Base-by-base conservation (phyloP, 2,329 filamentous ascomycete species). In the Emydomyces testavorans region DNA sequence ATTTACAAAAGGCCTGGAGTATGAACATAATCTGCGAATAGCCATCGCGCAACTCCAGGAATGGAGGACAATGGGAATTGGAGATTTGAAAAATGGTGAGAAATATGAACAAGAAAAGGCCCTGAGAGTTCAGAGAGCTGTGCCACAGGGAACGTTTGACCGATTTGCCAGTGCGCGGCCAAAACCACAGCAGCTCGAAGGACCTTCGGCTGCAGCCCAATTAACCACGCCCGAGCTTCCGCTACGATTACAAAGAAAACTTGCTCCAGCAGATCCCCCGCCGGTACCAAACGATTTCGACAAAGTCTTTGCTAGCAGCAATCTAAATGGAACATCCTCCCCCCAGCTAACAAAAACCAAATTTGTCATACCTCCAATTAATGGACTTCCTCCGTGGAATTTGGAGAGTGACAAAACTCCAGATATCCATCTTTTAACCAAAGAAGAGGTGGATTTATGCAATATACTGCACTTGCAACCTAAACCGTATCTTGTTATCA, bases 401-500 rank as follows among this genome's bases (percentile, higher is more conserved):
- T 73, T 93, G 50, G 81, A 78, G 49, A 81, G 82, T 56, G 85
- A 94, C 48, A 83, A 79, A 29, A 80, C 85, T 0, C 62, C 69
- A 3, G 92, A 96, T 62, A 67, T 90, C 23, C 92, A 96, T 58
- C 77, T 98, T 0, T 71, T 98, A 36, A 86, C 84, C 0, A 75
- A 80, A 0, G 87, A 93, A 54, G 92, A 98, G 65, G 72, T 79
- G 3, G 86, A 94, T 59, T 71, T 98, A 0, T 98, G 92, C 69
- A 85, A 85, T 57, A 76, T 83, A 34, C 76, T 94, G 11, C 79
- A 88, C 35, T 70, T 98, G 45, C 84, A 92, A 65, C 92, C 92
- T 0, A 98, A 98, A 69, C 86, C 92, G 1, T 98, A 95, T 64
- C 68, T 95, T 4, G 87, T 87, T 60, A 87, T 96, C 66, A 98